Base-by-base conservation (phyloP, 345 rosid genomes). In the Brassica nigra region DNA sequence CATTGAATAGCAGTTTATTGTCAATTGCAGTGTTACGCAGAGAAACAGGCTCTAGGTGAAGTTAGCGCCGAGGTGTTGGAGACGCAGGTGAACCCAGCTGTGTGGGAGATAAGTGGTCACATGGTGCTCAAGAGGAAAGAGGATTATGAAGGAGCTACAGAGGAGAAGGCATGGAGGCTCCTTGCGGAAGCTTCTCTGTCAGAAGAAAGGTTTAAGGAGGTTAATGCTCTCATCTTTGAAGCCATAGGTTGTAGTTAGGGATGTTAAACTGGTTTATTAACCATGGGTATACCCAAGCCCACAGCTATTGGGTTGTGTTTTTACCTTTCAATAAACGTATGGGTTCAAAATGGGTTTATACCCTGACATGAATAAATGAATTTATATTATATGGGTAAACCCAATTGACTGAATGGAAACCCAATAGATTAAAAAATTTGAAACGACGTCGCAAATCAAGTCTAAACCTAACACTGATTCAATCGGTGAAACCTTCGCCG, bases 31-130 rank as follows among this genome's bases (percentile, higher is more conserved):
- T 91, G 99, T 75, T 95, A 91, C 82, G 99, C 99, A 2, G 99
- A 93, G 95, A 95, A 89, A 74, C 98, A 91, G 88, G 99, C 99
- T 70, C 90, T 91, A n/a, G 99, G 99, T 70, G 98, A 95, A 82
- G 97, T 95, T 75, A 91, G 91, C 80, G 20, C 87, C 0, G 95
- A 90, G 86, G 88, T 95, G 61, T 82, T 90, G 72, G 98, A 95
- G 65, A 91, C 99, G 5, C 99, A 93, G 67, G 99, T 95, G 84
- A 95, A 95, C 82, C 99, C 99, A 62, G 99, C 99, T 1, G 99
- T 95, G 64, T 95, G 98, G 99, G 99, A 95, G 77, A 91, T 95
- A 18, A 93, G 98, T 62, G 99, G 99, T 28, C 99, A 95, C 68
- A 93, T 95, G 84, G 99, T 95, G 76, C 81, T 95, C 42, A 93